Evolutionary conservation across 495 filamentous ascomycete genomes (phyloP).

Genomic region (Xylaria grammica): DNA sequence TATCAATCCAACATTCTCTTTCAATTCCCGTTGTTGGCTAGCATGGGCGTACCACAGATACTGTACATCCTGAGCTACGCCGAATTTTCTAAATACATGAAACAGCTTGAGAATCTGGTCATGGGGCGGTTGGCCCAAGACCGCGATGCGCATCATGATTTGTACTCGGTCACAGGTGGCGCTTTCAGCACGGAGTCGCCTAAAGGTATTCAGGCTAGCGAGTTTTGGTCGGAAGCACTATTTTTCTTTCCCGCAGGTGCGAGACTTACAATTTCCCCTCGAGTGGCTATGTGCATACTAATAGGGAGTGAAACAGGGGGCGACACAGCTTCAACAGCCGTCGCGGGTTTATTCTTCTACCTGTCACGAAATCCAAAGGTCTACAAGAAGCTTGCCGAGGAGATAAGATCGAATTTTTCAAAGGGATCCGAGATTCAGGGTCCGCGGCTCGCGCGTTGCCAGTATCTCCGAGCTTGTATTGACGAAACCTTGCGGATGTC

Average conservation of each 20-base stretch:
- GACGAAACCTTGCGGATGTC: slow-evolving; percentile 64
- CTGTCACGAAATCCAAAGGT: slow-evolving; percentile 49
- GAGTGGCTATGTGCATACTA: not conserved
- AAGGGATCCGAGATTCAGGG: slow-evolving; percentile 37
- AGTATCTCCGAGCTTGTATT: slow-evolving; percentile 53
- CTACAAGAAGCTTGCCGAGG: slow-evolving; percentile 44
- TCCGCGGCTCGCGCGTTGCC: slow-evolving; percentile 52
- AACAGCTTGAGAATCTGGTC: slow-evolving; percentile 17
- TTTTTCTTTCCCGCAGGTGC: slow-evolving; percentile 31
- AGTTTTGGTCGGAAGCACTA: slow-evolving; percentile 13
- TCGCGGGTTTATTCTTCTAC: slow-evolving; percentile 59
- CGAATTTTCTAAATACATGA: not conserved
- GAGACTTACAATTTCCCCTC: not conserved
- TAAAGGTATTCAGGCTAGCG: not conserved
- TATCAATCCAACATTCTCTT: not conserved
- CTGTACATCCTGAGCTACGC: too few relatives aligned
- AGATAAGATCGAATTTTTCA: slow-evolving; percentile 45
- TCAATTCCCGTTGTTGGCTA: not conserved
- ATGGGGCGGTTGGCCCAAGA: slow-evolving; percentile 4
- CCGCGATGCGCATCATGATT: slow-evolving; percentile 21
- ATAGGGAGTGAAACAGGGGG: slow-evolving; percentile 19
- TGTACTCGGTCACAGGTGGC: slow-evolving; percentile 44
- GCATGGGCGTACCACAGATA: too few relatives aligned
- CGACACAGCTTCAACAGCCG: slow-evolving; percentile 52
- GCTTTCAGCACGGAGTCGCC: slow-evolving; percentile 20